Conservation (phyloP, 2,329 filamentous ascomycete species). For the Aspergillus cejpii region DNA sequence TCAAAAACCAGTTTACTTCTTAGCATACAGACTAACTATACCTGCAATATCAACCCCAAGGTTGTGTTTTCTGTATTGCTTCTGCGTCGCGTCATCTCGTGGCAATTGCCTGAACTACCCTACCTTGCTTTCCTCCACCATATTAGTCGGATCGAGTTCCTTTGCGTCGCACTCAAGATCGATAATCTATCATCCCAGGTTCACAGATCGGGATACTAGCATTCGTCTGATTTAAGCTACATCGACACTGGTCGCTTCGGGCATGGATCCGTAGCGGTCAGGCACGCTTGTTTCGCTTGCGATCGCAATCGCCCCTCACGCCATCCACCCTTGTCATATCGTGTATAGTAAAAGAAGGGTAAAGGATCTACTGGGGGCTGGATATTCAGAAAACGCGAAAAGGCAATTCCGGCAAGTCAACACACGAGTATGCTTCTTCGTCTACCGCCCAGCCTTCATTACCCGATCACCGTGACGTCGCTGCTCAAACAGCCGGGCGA, state of each 20-base stretch:
- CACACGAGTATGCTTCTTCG: conserved; percentile 41
- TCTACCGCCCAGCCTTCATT: conserved; percentile 59
- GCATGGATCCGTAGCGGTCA: conserved; percentile 2
- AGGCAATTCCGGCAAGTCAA: background rate
- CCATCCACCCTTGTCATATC: background rate
- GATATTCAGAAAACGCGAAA: background rate
- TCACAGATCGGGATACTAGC: background rate
- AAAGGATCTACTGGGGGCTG: background rate
- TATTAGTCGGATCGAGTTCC: background rate
- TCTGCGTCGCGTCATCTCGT: conserved; percentile 4
- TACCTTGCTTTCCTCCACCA: background rate
- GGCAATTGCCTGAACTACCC: conserved; percentile 1
- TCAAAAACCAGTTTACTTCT: background rate
- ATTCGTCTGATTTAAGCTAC: background rate
- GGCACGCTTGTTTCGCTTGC: background rate
- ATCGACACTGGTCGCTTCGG: background rate
- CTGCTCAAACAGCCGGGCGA: conserved; percentile 72
- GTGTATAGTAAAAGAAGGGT: background rate
- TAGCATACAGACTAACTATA: background rate
- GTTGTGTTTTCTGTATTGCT: background rate
- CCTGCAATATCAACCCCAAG: background rate
- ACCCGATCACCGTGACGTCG: conserved; percentile 87
- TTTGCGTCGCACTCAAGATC: background rate
- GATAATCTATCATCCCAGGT: background rate
- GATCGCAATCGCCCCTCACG: background rate